A percentile compares a stretch with the other conserved stretches of the same genome.
These are phyloP conservation scores for Tolypocladium guangdongense DNA, from an alignment of 2,329 filamentous ascomycete species.

Conservation along the genomic window DNA sequence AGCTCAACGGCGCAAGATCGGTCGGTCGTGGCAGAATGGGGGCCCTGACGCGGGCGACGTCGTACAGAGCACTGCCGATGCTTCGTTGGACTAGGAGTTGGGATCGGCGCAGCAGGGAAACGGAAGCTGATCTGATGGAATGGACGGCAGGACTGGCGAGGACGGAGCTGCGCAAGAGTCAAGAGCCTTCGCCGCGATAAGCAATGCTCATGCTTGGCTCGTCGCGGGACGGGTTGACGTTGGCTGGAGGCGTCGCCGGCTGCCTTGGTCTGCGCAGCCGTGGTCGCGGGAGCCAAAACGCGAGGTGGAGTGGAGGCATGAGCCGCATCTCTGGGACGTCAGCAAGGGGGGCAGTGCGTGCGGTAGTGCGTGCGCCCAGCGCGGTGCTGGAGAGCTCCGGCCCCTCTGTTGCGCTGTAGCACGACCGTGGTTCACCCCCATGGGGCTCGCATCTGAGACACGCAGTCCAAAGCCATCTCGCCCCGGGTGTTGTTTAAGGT, in stretches of 20 bases:
- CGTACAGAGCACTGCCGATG: neutral
- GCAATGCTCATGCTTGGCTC: neutral
- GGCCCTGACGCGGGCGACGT: neutral
- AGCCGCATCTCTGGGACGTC: no score
- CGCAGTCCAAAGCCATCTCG: no score
- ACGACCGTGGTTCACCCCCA: no score
- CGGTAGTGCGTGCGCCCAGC: no score
- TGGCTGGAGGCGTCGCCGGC: neutral
- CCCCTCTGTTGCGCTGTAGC: neutral
- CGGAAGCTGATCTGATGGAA: neutral
- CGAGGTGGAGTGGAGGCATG: neutral
- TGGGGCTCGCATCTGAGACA: neutral
- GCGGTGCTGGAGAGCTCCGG: no score
- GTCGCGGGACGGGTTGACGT: neutral
- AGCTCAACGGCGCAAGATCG: neutral
- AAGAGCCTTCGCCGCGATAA: neutral
- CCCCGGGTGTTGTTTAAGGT: no score
- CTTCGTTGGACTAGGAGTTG: neutral
- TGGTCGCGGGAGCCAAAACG: neutral
- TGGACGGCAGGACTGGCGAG: neutral
- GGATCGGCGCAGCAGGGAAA: neutral
- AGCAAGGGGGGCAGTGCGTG: no score
- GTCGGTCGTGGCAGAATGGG: neutral
- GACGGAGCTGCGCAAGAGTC: neutral
- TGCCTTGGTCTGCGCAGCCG: no score